These are phyloP conservation scores for Pelargonium fulgidum DNA, from an alignment of 441 rosid species.

Conservation along the genomic window DNA sequence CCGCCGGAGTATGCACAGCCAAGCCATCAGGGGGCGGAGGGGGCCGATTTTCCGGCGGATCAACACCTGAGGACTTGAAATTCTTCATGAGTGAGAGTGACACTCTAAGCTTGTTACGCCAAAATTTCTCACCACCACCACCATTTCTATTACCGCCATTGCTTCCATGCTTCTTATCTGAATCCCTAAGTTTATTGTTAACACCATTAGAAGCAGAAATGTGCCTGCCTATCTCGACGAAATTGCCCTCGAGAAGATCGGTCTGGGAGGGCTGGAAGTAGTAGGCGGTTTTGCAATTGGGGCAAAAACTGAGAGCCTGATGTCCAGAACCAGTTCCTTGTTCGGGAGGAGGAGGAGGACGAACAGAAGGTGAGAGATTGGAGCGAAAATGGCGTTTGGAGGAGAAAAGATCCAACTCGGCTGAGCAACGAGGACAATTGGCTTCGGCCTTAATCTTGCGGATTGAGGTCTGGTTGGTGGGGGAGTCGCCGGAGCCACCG, in stretches of 20 bases:
- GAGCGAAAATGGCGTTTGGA: conserved; percentile 43
- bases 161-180: neutral
- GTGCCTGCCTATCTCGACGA: conserved; percentile 65
- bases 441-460: conserved; percentile 78
- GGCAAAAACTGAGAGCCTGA: conserved; percentile 76
- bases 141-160: conserved; percentile 9
- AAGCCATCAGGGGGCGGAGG: conserved; percentile 42
- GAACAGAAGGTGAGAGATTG: conserved; percentile 25
- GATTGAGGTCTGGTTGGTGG: conserved; percentile 11
- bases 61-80: conserved; percentile 55
- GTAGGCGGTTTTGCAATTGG: conserved; percentile 80
- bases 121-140: conserved; percentile 26
- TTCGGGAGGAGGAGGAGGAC: too few species aligned
- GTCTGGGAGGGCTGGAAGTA: conserved; percentile 55
- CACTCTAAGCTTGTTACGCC: conserved; percentile 27
- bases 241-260: conserved; percentile 81
- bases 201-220: conserved; percentile 12
- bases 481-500: conserved; percentile 26
- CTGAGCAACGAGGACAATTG: conserved; percentile 81
- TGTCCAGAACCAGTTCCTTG: conserved; percentile 24
- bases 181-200: conserved; percentile 30
- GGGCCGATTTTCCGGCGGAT: conserved; percentile 64
- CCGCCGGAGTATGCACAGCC: conserved; percentile 61
- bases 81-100: conserved; percentile 62
- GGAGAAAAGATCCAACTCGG: conserved; percentile 74